Base-by-base conservation (phyloP, 2,329 filamentous ascomycete genomes). In the Rhexocercosporidium sp. region DNA sequence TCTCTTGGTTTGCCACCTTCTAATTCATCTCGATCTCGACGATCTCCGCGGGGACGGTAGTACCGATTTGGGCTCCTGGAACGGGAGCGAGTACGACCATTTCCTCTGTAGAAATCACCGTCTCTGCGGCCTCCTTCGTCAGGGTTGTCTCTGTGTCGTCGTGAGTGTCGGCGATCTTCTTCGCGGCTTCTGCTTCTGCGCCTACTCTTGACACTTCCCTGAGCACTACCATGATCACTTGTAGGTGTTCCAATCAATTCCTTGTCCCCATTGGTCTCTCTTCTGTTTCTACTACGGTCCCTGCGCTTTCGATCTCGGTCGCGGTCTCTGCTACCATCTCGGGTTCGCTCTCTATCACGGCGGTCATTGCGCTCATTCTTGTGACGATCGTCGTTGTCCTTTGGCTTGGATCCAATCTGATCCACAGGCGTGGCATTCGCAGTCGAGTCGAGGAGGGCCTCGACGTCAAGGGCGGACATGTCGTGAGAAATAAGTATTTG, bases 401-500 rank as follows among this genome's bases (percentile, higher is more conserved):
- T 86, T 72, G 82, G 77, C 66, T 81, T 80, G 68, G 74, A 71
- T 66, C 75, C 76, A 67, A 77, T 79, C 53, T 73, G 73, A 63
- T 85, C 82, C 63, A 82, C 81, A 66, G 79, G 78, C 68, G 83
- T 81, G 72, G 85, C 84, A 78, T 89, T 90, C 62, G 92, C 92
- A 70, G 92, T 93, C 61, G 92, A 92, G 81, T 97, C 94, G 74
- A 97, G 89, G 72, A 97, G 87, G 72, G 93, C 93, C 84, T 97
- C 94, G 75, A 97, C 93, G 78, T 97, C 93, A 73, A 90, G 83
- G 79, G 85, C 85, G 78, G 89, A 89, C 89, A 91, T 91, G 74
- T 74, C 82, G 80, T 75, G 66, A 57, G 73, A 39, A 54, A 37
- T 20, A 54, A 53, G n/a, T 5, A 34, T 8, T 64, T 44, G 18